phyloP scores from a whole-genome alignment of 1,139 yeast genomes.

The Diutina siamensis region DNA sequence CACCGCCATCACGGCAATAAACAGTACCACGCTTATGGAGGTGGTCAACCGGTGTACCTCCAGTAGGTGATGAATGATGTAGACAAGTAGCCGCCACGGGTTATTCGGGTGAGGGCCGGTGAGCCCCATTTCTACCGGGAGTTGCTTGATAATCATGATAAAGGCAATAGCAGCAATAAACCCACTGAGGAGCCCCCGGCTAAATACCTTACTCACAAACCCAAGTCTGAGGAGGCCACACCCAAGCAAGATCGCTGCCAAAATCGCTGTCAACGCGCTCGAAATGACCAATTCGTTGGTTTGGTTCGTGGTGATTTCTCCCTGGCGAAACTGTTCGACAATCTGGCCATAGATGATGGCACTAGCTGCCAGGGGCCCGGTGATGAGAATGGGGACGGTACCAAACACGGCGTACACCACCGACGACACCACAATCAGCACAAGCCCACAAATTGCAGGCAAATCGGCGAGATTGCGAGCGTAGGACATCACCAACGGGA shows the following conservation, averaged over 20 bases:
- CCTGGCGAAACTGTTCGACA: constrained; percentile 11
- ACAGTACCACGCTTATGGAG: constrained; percentile 14
- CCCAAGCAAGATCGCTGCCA: constrained; percentile 15
- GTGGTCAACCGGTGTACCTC: constrained; percentile 15
- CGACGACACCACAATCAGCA: constrained; percentile 20
- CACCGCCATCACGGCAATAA: constrained; percentile 14
- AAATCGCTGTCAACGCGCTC: not conserved
- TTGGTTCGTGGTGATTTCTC: not conserved
- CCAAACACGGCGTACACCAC: constrained; percentile 20
- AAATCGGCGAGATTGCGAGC: constrained; percentile 23
- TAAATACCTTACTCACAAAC: constrained; percentile 21
- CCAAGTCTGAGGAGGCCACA: constrained; percentile 22
- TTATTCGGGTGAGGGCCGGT: not conserved
- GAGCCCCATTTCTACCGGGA: constrained; percentile 21
- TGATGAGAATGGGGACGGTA: constrained; percentile 22
- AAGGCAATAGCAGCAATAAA: constrained; percentile 26
- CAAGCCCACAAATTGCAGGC: constrained; percentile 22
- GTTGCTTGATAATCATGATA: constrained; percentile 22
- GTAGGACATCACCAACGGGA: constrained; percentile 25
- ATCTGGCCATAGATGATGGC: constrained; percentile 23
- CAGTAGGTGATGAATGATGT: constrained; percentile 11
- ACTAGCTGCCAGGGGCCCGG: constrained; percentile 24
- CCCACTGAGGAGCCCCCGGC: constrained; percentile 23
- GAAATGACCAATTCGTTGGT: not conserved
- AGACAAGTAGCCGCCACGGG: constrained; percentile 9